These are phyloP conservation scores for Rosa hybrid DNA, from an alignment of 331 rosid genomes.

Conservation along the genomic window DNA sequence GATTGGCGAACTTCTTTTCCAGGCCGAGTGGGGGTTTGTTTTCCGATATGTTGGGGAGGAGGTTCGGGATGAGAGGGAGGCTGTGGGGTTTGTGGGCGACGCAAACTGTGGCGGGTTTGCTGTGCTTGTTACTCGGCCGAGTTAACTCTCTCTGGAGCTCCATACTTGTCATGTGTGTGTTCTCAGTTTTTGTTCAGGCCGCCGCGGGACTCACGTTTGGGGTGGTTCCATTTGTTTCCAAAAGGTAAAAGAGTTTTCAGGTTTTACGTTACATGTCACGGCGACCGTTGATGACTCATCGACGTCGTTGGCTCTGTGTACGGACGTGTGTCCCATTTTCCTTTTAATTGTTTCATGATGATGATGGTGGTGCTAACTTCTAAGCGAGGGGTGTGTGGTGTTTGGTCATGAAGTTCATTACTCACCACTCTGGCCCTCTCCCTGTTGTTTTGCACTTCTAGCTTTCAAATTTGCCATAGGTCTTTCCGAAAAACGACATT, in stretches of 20 bases:
- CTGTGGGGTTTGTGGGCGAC: constrained; percentile 58
- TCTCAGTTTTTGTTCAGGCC: constrained; percentile 53
- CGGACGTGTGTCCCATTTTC: not conserved
- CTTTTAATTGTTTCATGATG: not conserved
- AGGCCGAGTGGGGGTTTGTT: constrained; percentile 54
- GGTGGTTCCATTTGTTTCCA: constrained; percentile 59
- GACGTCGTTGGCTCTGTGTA: not conserved
- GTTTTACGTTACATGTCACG: not conserved
- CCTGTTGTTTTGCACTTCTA: not conserved
- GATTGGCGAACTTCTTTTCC: constrained; percentile 52
- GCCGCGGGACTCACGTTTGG: constrained; percentile 59
- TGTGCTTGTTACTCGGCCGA: constrained; percentile 54
- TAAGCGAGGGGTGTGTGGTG: not conserved
- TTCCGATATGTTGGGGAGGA: constrained; percentile 48
- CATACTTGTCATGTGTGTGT: constrained; percentile 46
- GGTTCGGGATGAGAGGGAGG: constrained; percentile 59
- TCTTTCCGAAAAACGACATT: not conserved
- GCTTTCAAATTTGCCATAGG: not conserved
- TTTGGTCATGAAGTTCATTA: not conserved
- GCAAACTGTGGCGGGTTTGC: constrained; percentile 45
- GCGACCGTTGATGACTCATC: not conserved
- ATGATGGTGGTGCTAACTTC: not conserved
- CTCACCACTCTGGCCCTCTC: not conserved
- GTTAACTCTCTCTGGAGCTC: constrained; percentile 48
- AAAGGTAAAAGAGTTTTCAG: constrained; percentile 27